Percentiles rank a stretch among this genome's conserved stretches.
Conservation (phyloP, 2,329 filamentous ascomycete species). For the Colletotrichum filicis region DNA sequence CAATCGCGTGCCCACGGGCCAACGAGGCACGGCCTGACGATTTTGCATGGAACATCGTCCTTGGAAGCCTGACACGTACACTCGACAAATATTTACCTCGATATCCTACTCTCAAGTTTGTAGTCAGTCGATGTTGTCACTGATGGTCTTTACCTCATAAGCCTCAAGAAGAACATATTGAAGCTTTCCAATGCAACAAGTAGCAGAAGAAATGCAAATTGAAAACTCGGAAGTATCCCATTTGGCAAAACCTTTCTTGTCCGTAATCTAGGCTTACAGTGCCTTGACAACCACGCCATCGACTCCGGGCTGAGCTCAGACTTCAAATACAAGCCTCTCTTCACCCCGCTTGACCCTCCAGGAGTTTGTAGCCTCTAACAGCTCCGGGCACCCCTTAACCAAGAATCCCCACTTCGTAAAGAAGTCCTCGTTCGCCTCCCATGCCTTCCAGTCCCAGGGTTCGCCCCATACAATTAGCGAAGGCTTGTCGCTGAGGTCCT, state of each 20-base stretch:
- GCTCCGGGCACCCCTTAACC: slow-evolving; percentile 47
- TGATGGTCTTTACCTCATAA: no score
- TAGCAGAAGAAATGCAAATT: no score
- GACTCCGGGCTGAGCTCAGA: slow-evolving; percentile 25
- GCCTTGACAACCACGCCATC: no score
- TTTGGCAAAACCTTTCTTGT: no score
- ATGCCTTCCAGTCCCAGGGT: slow-evolving; percentile 53
- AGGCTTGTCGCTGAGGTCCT: slow-evolving; percentile 25
- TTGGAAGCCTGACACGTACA: neutral
- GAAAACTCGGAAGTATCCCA: no score
- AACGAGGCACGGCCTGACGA: neutral
- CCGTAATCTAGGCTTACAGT: no score
- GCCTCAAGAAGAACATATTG: no score
- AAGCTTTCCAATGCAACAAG: no score
- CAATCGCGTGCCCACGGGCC: neutral
- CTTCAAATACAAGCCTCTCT: neutral
- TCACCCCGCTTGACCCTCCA: slow-evolving; percentile 42
- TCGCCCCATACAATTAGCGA: slow-evolving; percentile 61
- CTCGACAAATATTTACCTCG: neutral
- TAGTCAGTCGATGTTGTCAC: no score
- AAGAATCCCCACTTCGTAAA: slow-evolving; percentile 56
- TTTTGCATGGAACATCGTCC: no score
- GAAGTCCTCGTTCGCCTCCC: slow-evolving; percentile 59
- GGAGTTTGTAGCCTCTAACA: slow-evolving; percentile 49
- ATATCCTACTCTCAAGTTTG: no score